Base-by-base conservation (phyloP, 2,329 filamentous ascomycete species). In the Ophiostoma ulmi region DNA sequence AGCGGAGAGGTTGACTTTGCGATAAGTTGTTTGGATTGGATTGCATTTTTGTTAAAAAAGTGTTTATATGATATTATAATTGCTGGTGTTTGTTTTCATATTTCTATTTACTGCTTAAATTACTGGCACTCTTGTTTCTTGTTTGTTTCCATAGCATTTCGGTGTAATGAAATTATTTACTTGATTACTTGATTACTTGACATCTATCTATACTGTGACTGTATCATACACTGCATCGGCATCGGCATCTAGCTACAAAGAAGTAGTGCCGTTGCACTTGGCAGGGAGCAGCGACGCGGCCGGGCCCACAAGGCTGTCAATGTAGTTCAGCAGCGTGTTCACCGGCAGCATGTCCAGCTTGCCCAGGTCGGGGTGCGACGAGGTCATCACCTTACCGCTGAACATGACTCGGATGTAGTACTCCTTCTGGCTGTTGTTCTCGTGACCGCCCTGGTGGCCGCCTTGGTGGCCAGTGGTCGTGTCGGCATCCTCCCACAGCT, bases 321-420 rank as follows among this genome's bases (percentile, higher is more conserved):
- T 84, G 78, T 94, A 94, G 0, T 76, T 84, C 72, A 94, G 76
- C 64, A 94, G 79, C 0, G 80, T 86, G 74, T 89, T 84, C 1
- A 89, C 77, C 11, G 89, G 88, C 39, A 94, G 74, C 90, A 94
- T 90, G 75, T 93, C 87, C 77, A 94, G 84, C 39, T 78, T 70
- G 0, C 90, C 90, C n/a, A 95, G 80, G 35, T 78, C 84, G 1
- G 91, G 91, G 75, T 87, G 89, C 11, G 89, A 91, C 63, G 90
- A 93, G 70, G 78, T 81, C 72, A 95, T 77, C 0, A 90, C 83
- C 77, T 85, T 81, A 0, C 91, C 92, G 55, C 89, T 85, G 82
- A 90, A 94, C 1, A 95, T 80, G 0, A 94, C 87, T 7, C 92
- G 83, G 1, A 93, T 78, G 73, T 84, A 91, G 73, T 82, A 83